Evolutionary conservation across 176 grass and related monocot genomes (phyloP), one percentile per base, ranked within the genome.

Genomic region (Aegilops sharonensis): DNA sequence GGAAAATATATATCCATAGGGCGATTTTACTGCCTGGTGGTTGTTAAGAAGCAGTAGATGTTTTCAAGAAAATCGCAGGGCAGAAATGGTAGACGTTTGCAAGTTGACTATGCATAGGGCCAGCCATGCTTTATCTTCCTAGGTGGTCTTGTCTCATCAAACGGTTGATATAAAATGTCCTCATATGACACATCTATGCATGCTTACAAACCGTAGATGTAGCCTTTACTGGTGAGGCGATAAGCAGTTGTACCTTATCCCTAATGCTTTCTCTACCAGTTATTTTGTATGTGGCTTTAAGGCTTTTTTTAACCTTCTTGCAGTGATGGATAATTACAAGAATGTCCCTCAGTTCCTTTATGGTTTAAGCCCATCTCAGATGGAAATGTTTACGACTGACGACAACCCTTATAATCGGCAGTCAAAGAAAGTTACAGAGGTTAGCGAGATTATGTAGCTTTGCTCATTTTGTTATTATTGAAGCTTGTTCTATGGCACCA

Each of bases 261-360:
- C 42, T 72, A 39, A 30, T 5, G 4, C 39, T 63, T 37, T 48
- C 56, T 0, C 1, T 47, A 9, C 20, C 6, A n/a, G 13, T 15
- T 81, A 23, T 85, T 36, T 80, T 29, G 77, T 42, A 50, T 32
- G 47, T 23, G 20, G 2, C 17, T 57, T 82, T 75, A 67, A 90
- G 42, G 25, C 21, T 36, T 42, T 60, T 42, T 88, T 59, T 21
- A 8, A 6, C 68, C 76, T 86, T 86, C 56, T 90, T 47, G 54
- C 82, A 98, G 96, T 94, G 57, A 98, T 84, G 86, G 91, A 95
- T 77, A 94, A 95, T 83, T 98, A 94, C 81, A 94, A 91, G 72
- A 92, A 89, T 75, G 83, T 84, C 35, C 90, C 95, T 17, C 86
- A 91, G 50, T 89, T 86, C 77, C 83, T 98, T n/a, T 95, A 95